Evolutionary conservation across 108 stramenopile species (phyloP), one percentile per base, ranked within the genome.

Genomic region (Seminavis robusta): DNA sequence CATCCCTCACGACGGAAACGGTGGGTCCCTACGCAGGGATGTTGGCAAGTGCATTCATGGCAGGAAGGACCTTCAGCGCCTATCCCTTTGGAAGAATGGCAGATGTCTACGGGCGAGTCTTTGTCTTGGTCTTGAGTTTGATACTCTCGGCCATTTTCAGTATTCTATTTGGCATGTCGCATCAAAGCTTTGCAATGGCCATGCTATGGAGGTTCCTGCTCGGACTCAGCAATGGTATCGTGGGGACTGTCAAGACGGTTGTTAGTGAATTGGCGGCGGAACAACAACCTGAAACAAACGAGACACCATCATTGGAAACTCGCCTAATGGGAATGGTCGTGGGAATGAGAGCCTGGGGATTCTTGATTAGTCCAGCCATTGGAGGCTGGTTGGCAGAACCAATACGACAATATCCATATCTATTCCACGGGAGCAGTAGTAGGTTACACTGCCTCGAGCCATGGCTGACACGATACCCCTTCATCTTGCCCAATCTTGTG

Each of bases 21-120:
- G 79, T 69, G 9, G 87, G 87, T 3, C 53, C 67, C 3, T 88
- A 78, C 47, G 83, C 87, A 9, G 87, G 83, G 7, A 50, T 84
- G 15, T 37, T 88, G 13, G 77, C 87, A 1, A 72, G 74, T 0
- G 71, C 79, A 17, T 88, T 88, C 59, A 87, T 83, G 81, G 59
- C 67, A 27, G 86, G 86, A n/a, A 24, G 86, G 37, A 57, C 74
- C 1, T 52, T 65, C 8, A 70, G 64, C 1, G 48, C 77, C 3
- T 81, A 71, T 64, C 43, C 40, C 9, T 88, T 83, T 83, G 87
- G 81, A 4, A 52, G 52, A 31, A 30, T 65, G 8, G 80, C 80
- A 9, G 87, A 88, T 75, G 32, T 47, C 31, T 80, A 84, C 52
- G 87, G 87, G 4, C 80, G 87, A 0, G 64, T 48, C 9, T 63